A percentile compares a stretch with the other conserved stretches of the same genome.
Conservation (phyloP, 352 stramenopile species). For the Bremia lactucae region DNA sequence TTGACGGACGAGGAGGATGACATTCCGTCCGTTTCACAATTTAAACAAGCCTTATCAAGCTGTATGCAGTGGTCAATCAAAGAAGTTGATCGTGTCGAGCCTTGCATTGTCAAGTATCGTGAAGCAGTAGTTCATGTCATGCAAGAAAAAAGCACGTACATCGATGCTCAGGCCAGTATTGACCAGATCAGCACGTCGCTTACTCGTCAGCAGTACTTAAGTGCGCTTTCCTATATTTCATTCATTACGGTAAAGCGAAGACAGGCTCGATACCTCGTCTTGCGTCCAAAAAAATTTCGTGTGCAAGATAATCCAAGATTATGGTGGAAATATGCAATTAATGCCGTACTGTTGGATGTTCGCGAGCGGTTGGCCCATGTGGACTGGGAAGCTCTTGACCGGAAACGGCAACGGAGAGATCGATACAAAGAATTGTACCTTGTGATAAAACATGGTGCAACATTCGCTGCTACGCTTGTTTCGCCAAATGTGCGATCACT, state of each 20-base stretch:
- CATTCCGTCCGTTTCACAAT: slow-evolving; percentile 57
- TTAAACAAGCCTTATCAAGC: slow-evolving; percentile 60
- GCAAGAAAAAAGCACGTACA: slow-evolving; percentile 84
- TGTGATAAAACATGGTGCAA: slow-evolving; percentile 16
- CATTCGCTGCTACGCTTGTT: slow-evolving; percentile 28
- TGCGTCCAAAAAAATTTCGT: slow-evolving; percentile 36
- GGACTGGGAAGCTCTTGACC: slow-evolving; percentile 44
- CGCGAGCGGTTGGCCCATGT: slow-evolving; percentile 58
- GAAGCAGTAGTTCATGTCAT: slow-evolving; percentile 76
- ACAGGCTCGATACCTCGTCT: slow-evolving; percentile 42
- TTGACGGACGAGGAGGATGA: slow-evolving; percentile 66
- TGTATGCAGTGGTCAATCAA: slow-evolving; percentile 62
- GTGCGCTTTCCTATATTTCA: slow-evolving; percentile 57
- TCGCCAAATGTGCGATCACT: slow-evolving; percentile 27
- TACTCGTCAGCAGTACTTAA: slow-evolving; percentile 61
- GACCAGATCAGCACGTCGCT: slow-evolving; percentile 65
- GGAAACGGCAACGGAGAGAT: slow-evolving; percentile 21
- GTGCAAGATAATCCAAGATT: slow-evolving; percentile 37
- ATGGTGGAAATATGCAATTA: slow-evolving; percentile 78
- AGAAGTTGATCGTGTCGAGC: slow-evolving; percentile 50
- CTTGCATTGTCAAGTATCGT: slow-evolving; percentile 56
- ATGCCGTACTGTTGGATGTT: slow-evolving; percentile 59
- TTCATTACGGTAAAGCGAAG: slow-evolving; percentile 55
- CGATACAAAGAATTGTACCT: slow-evolving; percentile 63
- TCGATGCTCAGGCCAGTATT: slow-evolving; percentile 58